Base-by-base conservation (phyloP, 2,329 filamentous ascomycete species). In the Microsporum ferrugineum region DNA sequence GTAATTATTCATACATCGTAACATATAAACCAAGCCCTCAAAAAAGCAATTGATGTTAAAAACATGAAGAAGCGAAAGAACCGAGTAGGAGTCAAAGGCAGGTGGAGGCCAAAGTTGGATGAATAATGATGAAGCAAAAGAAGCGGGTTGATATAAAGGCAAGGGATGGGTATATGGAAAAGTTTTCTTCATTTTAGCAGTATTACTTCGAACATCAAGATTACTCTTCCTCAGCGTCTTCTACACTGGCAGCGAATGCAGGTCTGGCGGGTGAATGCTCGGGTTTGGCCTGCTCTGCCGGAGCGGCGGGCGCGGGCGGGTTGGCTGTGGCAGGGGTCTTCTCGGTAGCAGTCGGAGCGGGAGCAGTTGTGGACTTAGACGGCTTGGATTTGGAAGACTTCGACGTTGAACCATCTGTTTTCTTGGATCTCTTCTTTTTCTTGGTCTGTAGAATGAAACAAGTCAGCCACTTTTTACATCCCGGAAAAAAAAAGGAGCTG, bases 171-270 rank as follows among this genome's bases (percentile, higher is more conserved):
- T 43, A 43, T 58, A 58, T 41, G 17, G 23, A 43, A 58, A 45
- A 58, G 5, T 31, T 7, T 34, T 55, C 31, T 34, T 55, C 10
- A 58, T 41, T 43, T 58, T 29, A 14, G 8, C 5, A 10, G 36
- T 27, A 8, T 41, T 29, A 59, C 29, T 31, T 39, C 63, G n/a
- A 27, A 31, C 10, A 8, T 53, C 14, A n/a, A 55, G 31, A 31
- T 66, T 70, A 75, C 65, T 76, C 73, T 17, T 75, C 73, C 23
- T 70, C 66, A 1, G 68, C 75, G 62, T 79, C 78, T 65, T 80
- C 78, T 17, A 80, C 77, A 59, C 73, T 71, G 4, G 78, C 73
- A 2, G 74, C 67, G 31, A 78, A 67, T 62, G 74, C 69, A 61
- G 77, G 73, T 65, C 75, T 76, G 33, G 70, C 65, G 7, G 72